Evolutionary conservation across 2,329 filamentous ascomycete species (phyloP), one percentile per base, ranked within the genome.

Genomic region (Colletotrichum echinochloae): DNA sequence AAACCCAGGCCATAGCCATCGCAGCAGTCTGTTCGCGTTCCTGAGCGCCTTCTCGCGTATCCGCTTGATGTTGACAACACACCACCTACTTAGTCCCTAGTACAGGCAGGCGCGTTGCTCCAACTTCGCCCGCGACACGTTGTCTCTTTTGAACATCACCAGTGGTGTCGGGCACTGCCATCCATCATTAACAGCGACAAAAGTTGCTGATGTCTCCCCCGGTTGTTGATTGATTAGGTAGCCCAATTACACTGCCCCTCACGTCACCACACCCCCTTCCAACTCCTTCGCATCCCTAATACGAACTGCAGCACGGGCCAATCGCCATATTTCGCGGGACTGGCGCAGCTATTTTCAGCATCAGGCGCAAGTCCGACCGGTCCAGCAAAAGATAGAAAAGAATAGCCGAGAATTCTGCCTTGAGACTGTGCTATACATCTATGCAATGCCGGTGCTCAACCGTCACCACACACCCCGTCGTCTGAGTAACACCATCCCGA

Each of bases 241-340:
- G 41, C n/a, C 67, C 63, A 70, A 57, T 67, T 57, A 57, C 11
- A 26, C 41, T 20, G 28, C 28, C 33, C 28, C 39, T 49, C 56
- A 14, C 44, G 44, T 35, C 59, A 18, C 59, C 59, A 18, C 49
- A 33, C 49, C 28, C 49, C 30, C 16, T 41, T 26, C 39, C 3
- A n/a, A 54, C 35, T 69, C 63, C 67, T 70, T 67, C 67, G 41
- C 57, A 30, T 37, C 28, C 26, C 23, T 16, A 62, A 70, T 67
- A 70, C 67, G 67, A 70, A 70, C 49, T 66, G 18, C 28, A 52
- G 64, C 64, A 70, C 67, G 46, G 57, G 57, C 64, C 67, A 62
- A 39, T 62, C 41, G 28, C 51, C 57, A 44, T 51, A 23, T 12
- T 57, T 33, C 12, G 33, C 55, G 46, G 37, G 18, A 23, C 33